Base-by-base conservation (phyloP, 768 basidiomycete species). In the Boletus speciosus region DNA sequence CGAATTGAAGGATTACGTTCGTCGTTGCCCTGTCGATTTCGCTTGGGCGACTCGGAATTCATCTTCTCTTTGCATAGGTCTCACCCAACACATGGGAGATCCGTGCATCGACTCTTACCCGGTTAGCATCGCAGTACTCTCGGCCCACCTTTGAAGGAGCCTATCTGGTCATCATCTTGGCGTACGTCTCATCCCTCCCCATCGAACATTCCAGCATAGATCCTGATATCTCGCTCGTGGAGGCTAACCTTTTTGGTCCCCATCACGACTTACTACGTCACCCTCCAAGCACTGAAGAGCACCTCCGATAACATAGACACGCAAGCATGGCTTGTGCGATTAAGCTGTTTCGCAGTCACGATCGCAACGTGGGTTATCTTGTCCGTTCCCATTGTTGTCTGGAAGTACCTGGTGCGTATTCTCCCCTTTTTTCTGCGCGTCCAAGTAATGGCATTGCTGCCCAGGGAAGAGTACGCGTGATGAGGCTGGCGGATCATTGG, bases 401-500 rank as follows among this genome's bases (percentile, higher is more conserved):
- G 80, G 80, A 83, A 83, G 57, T 71, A 62, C 34, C 55, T 71
- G 51, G 73, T 76, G 39, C 38, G 76, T 73, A n/a, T 31, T 36
- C 39, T 32, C 8, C 16, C 15, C 19, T 44, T 36, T 47, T 19
- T 23, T 6, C 3, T 2, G 1, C 14, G n/a, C 6, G 25, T 45
- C 39, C 49, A n/a, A 25, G 46, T 23, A 7, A 14, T 34, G 10
- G 25, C 3, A 46, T 55, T 10, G 19, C 37, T 52, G 11, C 9
- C n/a, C 54, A 81, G 79, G 80, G 81, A 45, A 75, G 70, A 52
- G 58, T 60, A 27, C 73, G 73, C 25, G 73, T 78, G 31, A 72
- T 60, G 54, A 55, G 48, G 52, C 56, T 81, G 64, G 60, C 75
- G 3, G 58, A 62, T 27, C 64, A 67, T 46, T 81, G 79, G 78